These are phyloP conservation scores for Lumnitzera racemosa DNA, from an alignment of 345 rosid genomes.

Conservation along the genomic window DNA sequence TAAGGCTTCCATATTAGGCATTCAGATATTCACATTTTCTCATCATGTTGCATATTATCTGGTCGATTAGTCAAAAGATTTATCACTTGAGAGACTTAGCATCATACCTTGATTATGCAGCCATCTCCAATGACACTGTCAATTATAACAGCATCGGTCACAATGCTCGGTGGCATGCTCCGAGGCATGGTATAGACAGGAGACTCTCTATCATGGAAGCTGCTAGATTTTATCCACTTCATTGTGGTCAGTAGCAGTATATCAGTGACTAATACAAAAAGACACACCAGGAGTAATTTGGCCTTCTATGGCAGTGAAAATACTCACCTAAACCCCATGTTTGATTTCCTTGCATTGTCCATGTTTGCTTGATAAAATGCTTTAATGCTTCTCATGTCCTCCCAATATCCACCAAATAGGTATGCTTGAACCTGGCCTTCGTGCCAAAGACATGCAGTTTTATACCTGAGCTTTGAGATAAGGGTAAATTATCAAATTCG, in stretches of 20 bases:
- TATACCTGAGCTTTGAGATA: constrained; percentile 1
- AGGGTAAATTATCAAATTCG: too few relatives aligned
- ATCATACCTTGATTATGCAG: constrained; percentile 65
- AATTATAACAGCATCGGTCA: constrained; percentile 45
- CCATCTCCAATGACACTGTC: constrained; percentile 73
- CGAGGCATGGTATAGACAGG: constrained; percentile 66
- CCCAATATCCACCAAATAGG: constrained; percentile 72
- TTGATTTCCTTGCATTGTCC: constrained; percentile 49
- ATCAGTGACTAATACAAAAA: too few relatives aligned
- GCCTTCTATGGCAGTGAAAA: background rate
- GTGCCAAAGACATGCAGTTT: background rate
- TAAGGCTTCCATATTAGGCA: too few relatives aligned
- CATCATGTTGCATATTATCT: too few relatives aligned
- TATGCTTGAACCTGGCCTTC: constrained; percentile 51
- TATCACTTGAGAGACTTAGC: too few relatives aligned
- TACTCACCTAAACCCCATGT: constrained; percentile 35
- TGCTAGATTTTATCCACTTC: constrained; percentile 13
- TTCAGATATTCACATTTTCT: too few relatives aligned
- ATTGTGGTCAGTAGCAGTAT: too few relatives aligned
- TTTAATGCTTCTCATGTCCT: constrained; percentile 56
- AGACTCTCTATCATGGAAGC: constrained; percentile 49
- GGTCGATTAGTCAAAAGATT: too few relatives aligned
- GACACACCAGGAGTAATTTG: too few relatives aligned
- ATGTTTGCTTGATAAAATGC: constrained; percentile 73
- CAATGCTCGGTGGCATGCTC: constrained; percentile 57